Percentiles rank a stretch among this genome's conserved stretches.
These are phyloP conservation scores for Acacia melanoxylon DNA, from an alignment of 306 rosid species.

Conservation along the genomic window DNA sequence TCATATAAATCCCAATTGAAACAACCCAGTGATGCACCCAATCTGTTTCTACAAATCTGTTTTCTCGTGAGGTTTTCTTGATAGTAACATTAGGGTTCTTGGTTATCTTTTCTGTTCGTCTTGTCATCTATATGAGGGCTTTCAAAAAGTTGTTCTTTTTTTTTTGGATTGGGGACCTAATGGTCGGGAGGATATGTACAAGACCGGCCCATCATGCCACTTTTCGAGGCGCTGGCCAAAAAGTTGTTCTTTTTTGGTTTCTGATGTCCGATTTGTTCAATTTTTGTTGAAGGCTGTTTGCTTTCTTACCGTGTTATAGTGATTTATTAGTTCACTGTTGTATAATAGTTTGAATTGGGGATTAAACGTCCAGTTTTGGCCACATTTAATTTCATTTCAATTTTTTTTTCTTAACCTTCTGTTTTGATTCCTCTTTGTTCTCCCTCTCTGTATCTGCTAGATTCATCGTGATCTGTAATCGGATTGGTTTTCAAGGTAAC, in stretches of 20 bases:
- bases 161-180: no score
- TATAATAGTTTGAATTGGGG: no score
- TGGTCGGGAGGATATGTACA: no score
- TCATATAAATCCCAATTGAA: no score
- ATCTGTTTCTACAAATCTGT: no score
- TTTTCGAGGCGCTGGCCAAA: no score
- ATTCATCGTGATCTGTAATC: slow-evolving; percentile 46
- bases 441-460: slow-evolving; percentile 26
- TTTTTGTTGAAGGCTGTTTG: neutral
- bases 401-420: neutral
- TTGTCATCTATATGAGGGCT: neutral
- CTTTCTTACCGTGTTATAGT: neutral
- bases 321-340: no score
- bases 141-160: slow-evolving; percentile 13
- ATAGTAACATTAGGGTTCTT: neutral
- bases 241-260: slow-evolving; percentile 12
- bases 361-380: neutral
- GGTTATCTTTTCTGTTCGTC: neutral
- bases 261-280: neutral
- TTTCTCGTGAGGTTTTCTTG: neutral
- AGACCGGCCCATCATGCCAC: no score
- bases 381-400: neutral
- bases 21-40: no score
- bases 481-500: slow-evolving; percentile 47
- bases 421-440: neutral